Percentiles rank a stretch among this genome's conserved stretches.
These are phyloP conservation scores for Themeda triandra DNA, from an alignment of 176 grass and related monocot genomes.

Conservation along the genomic window DNA sequence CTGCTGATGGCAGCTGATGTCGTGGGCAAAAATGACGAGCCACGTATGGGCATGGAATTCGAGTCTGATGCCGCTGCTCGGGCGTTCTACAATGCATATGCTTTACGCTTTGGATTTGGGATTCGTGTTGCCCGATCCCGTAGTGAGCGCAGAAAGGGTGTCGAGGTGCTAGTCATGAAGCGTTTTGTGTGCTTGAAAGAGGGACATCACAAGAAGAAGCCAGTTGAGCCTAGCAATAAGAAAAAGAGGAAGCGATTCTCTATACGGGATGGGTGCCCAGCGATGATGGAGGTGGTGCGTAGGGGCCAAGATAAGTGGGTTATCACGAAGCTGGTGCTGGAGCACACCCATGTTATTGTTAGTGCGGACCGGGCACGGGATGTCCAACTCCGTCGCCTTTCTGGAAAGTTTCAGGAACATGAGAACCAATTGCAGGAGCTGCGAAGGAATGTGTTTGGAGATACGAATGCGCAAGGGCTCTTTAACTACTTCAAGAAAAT, in stretches of 20 bases:
- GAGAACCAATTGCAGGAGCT: conserved; percentile 61
- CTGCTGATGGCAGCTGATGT: conserved; percentile 37
- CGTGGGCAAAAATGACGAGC: conserved; percentile 42
- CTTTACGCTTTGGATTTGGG: conserved; percentile 63
- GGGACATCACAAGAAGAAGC: conserved; percentile 96
- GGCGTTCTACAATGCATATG: conserved; percentile 73
- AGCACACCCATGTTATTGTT: conserved; percentile 85
- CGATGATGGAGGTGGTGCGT: conserved; percentile 91
- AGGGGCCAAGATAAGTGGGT: conserved; percentile 66
- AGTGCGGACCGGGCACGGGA: conserved; percentile 68
- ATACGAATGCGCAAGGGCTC: conserved; percentile 52
- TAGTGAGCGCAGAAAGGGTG: conserved; percentile 71
- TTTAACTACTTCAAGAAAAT: conserved; percentile 71
- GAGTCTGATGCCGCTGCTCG: conserved; percentile 67
- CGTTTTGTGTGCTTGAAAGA: conserved; percentile 98
- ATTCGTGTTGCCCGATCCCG: conserved; percentile 90
- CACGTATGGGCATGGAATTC: conserved; percentile 79
- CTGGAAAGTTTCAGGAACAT: conserved; percentile 63
- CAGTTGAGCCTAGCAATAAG: conserved; percentile 39
- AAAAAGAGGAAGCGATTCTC: conserved; percentile 85
- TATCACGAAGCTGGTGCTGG: conserved; percentile 71
- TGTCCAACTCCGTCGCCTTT: conserved; percentile 57
- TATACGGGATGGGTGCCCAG: conserved; percentile 90
- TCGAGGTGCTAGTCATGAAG: conserved; percentile 87
- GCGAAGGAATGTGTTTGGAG: conserved; percentile 73